Percentiles rank a stretch among this genome's conserved stretches.
Conservation (phyloP, 805 yeast genomes). For the Wickerhamiella vanderwaltii region DNA sequence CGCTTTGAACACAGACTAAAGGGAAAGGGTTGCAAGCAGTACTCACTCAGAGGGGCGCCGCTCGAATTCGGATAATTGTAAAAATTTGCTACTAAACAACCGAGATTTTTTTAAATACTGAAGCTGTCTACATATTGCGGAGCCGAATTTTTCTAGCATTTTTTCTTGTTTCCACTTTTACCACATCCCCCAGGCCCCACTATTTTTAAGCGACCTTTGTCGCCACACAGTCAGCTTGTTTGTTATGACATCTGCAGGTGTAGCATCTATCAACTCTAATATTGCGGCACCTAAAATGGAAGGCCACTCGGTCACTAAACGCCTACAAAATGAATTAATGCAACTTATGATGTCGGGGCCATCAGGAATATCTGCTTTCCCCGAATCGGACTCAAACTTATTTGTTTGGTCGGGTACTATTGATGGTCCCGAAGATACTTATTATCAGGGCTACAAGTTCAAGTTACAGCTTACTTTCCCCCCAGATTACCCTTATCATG, state of each 20-base stretch:
- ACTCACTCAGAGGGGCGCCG: too few relatives aligned
- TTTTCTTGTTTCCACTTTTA: too few relatives aligned
- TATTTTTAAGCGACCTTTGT: too few relatives aligned
- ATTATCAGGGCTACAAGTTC: slow-evolving; percentile 42
- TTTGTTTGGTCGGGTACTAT: slow-evolving; percentile 47
- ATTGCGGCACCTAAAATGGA: slow-evolving; percentile 19
- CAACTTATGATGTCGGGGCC: slow-evolving; percentile 40
- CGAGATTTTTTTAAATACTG: too few relatives aligned
- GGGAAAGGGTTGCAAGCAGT: too few relatives aligned
- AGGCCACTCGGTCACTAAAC: slow-evolving; percentile 38
- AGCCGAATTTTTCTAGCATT: too few relatives aligned
- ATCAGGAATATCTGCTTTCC: slow-evolving; percentile 45
- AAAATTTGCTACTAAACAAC: too few relatives aligned
- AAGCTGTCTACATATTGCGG: too few relatives aligned
- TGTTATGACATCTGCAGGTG: slow-evolving; percentile 8
- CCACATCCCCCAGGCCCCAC: too few relatives aligned
- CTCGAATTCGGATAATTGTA: too few relatives aligned
- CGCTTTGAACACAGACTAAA: too few relatives aligned
- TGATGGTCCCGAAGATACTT: slow-evolving; percentile 46
- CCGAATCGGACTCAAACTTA: slow-evolving; percentile 40
- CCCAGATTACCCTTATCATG: slow-evolving; percentile 42
- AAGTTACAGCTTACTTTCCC: slow-evolving; percentile 42
- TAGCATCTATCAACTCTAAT: not conserved
- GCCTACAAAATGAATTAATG: slow-evolving; percentile 41
- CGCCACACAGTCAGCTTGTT: too few relatives aligned